A percentile compares a stretch with the other conserved stretches of the same genome.
These are phyloP conservation scores for Neofusicoccum parvum DNA, from an alignment of 2,329 filamentous ascomycete genomes.

Conservation along the genomic window DNA sequence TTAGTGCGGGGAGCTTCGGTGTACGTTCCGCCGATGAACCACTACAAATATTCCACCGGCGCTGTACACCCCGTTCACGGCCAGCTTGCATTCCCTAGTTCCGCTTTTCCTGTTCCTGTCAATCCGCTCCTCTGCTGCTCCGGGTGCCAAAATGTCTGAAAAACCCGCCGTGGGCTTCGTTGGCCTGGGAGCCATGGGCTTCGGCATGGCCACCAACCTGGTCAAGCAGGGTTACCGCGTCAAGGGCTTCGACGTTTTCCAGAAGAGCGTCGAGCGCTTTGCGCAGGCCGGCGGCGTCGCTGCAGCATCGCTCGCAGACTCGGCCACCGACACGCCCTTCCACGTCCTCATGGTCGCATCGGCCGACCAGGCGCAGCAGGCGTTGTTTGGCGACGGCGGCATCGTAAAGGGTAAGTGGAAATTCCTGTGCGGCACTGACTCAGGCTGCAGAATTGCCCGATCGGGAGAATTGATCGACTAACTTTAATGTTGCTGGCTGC, in stretches of 20 bases:
- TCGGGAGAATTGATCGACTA: slow-evolving; percentile 30
- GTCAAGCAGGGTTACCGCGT: slow-evolving; percentile 68
- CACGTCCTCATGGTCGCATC: slow-evolving; percentile 78
- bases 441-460: background rate
- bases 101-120: background rate
- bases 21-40: slow-evolving; percentile 1
- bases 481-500: background rate
- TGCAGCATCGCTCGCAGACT: slow-evolving; percentile 62
- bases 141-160: slow-evolving; percentile 9
- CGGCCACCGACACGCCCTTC: slow-evolving; percentile 61
- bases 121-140: background rate
- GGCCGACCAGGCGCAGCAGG: slow-evolving; percentile 66
- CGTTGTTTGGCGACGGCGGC: slow-evolving; percentile 62
- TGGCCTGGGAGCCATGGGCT: slow-evolving; percentile 79
- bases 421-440: slow-evolving; percentile 12
- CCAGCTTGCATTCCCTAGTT: background rate
- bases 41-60: slow-evolving; percentile 14
- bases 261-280: slow-evolving; percentile 68
- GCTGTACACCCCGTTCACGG: background rate
- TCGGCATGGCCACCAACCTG: slow-evolving; percentile 77
- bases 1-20: slow-evolving; percentile 13
- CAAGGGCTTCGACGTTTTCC: slow-evolving; percentile 72
- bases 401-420: slow-evolving; percentile 47
- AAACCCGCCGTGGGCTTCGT: slow-evolving; percentile 65
- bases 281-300: slow-evolving; percentile 61